Evolutionary conservation across 129 eudicot genomes (phyloP), one percentile per base, ranked within the genome.

Genomic region (Smallanthus sonchifolius): DNA sequence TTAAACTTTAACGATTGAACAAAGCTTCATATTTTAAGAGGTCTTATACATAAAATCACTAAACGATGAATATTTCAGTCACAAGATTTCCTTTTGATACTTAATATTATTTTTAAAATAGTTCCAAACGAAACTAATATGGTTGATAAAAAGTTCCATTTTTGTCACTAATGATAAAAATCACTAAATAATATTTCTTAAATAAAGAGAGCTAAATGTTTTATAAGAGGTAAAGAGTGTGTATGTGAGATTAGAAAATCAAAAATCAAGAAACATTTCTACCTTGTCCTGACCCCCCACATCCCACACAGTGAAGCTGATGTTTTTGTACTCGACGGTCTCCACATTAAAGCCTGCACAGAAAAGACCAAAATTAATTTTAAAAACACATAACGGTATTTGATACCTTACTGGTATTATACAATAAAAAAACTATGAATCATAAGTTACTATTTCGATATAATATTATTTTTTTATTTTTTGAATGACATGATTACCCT

Each of bases 261-360:
- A 48, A 65, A 69, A 15, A 19, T 20, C 40, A 15, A 51, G 47
- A 70, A 76, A 43, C 42, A 32, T 13, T 11, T 74, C 45, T 40
- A 94, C 98, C 97, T 94, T 94, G 96, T 94, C 98, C 83, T 94
- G 98, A 82, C 98, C 98, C 40, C 98, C 98, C 2, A 94, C 98
- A 88, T 94, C 98, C 98, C 98, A 94, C 40, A 94, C 98, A 7
- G 98, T 94, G 88, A 94, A 94, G 97, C 98, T 94, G 75, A 94
- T 94, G 86, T 94, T 94, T 77, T 94, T 94, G 88, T 94, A 94
- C 65, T 94, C 98, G 28, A 94, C 97, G 76, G 98, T 94, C 85
- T 94, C 98, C 47, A 94, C 98, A 51, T 94, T 94, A 68, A 94
- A 94, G 3, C 98, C 98, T 94, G 84, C 80, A 83, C 10, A 54